Evolutionary conservation across 352 stramenopile species (phyloP).

Genomic region (Thalassiosira delicatula): DNA sequence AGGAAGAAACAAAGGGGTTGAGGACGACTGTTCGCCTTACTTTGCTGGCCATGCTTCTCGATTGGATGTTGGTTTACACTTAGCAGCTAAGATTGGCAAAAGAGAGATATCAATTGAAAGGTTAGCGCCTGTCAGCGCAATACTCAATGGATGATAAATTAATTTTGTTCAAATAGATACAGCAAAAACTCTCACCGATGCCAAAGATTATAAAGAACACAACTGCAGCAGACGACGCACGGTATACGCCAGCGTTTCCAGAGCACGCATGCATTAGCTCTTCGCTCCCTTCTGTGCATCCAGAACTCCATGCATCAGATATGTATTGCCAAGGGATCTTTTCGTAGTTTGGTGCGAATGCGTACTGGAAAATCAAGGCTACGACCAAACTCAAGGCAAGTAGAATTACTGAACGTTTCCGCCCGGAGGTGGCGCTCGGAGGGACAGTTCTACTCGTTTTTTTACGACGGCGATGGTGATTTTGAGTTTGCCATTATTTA

Average conservation of each 20-base stretch:
- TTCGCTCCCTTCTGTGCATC: conserved; percentile 57
- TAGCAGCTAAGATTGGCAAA: too few species aligned
- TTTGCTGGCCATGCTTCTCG: too few species aligned
- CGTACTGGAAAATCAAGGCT: conserved; percentile 84
- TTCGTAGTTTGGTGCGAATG: conserved; percentile 67
- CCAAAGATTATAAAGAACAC: conserved; percentile 81
- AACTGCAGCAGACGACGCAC: conserved; percentile 66
- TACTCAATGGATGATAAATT: too few species aligned
- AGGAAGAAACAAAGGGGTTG: too few species aligned
- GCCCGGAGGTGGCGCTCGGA: conserved; percentile 73
- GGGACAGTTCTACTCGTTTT: conserved; percentile 43
- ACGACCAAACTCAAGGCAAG: conserved; percentile 81
- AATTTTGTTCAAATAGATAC: conserved; percentile 3
- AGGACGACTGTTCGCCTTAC: too few species aligned
- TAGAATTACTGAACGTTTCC: conserved; percentile 81
- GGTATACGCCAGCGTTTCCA: conserved; percentile 83
- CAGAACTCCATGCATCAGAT: conserved; percentile 73
- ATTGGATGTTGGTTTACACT: too few species aligned
- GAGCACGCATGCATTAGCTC: conserved; percentile 74
- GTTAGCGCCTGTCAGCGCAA: too few species aligned
- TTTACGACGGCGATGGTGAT: neutral
- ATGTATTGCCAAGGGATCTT: conserved; percentile 55
- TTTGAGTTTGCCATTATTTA: neutral
- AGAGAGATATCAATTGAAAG: too few species aligned
- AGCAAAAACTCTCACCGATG: conserved; percentile 45